A percentile compares a stretch with the other conserved stretches of the same genome.
Evolutionary conservation across 108 stramenopile species (phyloP).

Genomic region (Skeletonema menzelii): DNA sequence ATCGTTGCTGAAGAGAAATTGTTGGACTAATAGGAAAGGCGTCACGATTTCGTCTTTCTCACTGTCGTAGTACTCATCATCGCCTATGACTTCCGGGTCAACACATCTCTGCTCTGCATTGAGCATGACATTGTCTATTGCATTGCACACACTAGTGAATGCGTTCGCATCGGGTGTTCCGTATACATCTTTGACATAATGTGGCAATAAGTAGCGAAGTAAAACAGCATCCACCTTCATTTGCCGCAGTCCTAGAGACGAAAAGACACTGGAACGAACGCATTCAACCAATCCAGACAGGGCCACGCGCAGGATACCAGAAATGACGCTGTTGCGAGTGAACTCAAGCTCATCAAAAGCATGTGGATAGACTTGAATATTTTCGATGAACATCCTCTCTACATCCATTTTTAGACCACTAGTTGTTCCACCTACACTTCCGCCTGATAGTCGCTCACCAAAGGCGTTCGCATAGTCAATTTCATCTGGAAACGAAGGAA

Average conservation of each 20-base stretch:
- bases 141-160: constrained; percentile 41
- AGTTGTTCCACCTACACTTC: constrained; percentile 34
- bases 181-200: constrained; percentile 74
- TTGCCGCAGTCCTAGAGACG: constrained; percentile 64
- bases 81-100: constrained; percentile 38
- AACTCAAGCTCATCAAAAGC: constrained; percentile 54
- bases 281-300: constrained; percentile 67
- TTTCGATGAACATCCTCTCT: constrained; percentile 86
- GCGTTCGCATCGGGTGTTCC: constrained; percentile 52
- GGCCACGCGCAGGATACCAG: constrained; percentile 60
- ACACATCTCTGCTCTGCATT: constrained; percentile 56
- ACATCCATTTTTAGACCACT: constrained; percentile 81
- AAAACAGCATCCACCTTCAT: constrained; percentile 78
- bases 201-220: constrained; percentile 71
- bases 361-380: constrained; percentile 65
- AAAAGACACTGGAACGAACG: constrained; percentile 57
- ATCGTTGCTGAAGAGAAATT: constrained; percentile 11
- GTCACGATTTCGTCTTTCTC: constrained; percentile 49
- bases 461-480: constrained; percentile 47
- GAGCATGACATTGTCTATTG: constrained; percentile 52
- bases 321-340: constrained; percentile 60
- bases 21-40: constrained; percentile 34
- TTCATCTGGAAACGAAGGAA: constrained; percentile 68
- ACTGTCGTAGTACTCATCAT: constrained; percentile 54
- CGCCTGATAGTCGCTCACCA: constrained; percentile 26